These are phyloP conservation scores for Pelargonium myrrhifolium DNA, from an alignment of 441 rosid genomes.

Conservation along the genomic window DNA sequence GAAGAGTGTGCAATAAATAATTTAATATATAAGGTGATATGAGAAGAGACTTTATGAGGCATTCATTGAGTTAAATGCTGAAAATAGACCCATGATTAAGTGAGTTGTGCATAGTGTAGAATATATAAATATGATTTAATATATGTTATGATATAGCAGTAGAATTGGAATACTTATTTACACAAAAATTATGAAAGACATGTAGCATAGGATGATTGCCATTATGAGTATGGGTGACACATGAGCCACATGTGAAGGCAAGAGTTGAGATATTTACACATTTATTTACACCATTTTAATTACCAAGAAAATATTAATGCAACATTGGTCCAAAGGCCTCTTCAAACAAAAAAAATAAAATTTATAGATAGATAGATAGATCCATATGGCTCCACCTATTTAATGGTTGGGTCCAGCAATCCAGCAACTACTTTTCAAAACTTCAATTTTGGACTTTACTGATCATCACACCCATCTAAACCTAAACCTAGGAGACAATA, in stretches of 20 bases:
- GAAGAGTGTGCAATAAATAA: background rate
- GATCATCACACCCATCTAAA: no score
- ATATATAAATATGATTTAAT: background rate
- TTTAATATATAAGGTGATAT: background rate
- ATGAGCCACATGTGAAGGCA: slow-evolving; percentile 1
- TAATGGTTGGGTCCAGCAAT: no score
- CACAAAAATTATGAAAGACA: background rate
- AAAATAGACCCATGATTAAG: background rate
- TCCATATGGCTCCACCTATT: no score
- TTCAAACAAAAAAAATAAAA: no score
- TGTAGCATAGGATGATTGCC: background rate
- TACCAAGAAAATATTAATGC: no score
- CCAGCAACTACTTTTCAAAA: no score
- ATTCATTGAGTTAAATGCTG: background rate
- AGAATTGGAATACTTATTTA: background rate
- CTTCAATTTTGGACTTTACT: no score
- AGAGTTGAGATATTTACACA: background rate
- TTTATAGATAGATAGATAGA: no score
- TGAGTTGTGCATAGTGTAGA: background rate
- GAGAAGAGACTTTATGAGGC: background rate
- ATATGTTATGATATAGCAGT: no score
- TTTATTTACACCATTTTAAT: no score
- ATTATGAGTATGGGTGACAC: slow-evolving; percentile 6
- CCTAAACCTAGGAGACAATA: no score
- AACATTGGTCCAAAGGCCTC: no score